Conservation (phyloP, 306 rosid genomes). For the Cicer cuneatum region DNA sequence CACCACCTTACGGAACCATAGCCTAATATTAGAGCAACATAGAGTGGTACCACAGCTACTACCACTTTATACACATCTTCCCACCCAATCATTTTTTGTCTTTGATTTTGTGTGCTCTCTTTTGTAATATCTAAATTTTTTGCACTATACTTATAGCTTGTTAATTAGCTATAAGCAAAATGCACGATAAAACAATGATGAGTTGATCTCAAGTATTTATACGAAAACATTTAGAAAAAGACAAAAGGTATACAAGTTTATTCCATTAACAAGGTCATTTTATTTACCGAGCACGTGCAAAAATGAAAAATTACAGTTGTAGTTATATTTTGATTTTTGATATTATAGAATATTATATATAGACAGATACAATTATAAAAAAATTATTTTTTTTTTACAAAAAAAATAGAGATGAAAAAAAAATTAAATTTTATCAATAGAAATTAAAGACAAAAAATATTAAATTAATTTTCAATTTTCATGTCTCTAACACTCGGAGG, state of each 20-base stretch:
- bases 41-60: constrained; percentile 78
- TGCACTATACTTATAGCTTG: not conserved
- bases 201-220: constrained; percentile 33
- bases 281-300: not conserved
- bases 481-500: too few relatives aligned
- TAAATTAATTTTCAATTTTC: not conserved
- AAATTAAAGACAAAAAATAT: not conserved
- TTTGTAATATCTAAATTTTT: constrained; percentile 10
- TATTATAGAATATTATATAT: too few relatives aligned
- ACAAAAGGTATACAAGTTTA: constrained; percentile 25
- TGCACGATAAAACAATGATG: constrained; percentile 28
- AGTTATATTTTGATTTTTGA: too few relatives aligned
- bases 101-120: not conserved
- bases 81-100: constrained; percentile 75
- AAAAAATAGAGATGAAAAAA: too few relatives aligned
- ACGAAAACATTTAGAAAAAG: constrained; percentile 22
- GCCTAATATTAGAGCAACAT: constrained; percentile 76
- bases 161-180: constrained; percentile 1
- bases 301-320: not conserved
- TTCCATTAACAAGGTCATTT: not conserved
- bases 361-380: too few relatives aligned
- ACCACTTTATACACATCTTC: constrained; percentile 83
- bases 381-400: too few relatives aligned
- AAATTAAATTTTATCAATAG: not conserved
- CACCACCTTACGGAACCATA: constrained; percentile 95